phyloP scores from a whole-genome alignment of 345 rosid species.

The Raphanus raphanistrum region DNA sequence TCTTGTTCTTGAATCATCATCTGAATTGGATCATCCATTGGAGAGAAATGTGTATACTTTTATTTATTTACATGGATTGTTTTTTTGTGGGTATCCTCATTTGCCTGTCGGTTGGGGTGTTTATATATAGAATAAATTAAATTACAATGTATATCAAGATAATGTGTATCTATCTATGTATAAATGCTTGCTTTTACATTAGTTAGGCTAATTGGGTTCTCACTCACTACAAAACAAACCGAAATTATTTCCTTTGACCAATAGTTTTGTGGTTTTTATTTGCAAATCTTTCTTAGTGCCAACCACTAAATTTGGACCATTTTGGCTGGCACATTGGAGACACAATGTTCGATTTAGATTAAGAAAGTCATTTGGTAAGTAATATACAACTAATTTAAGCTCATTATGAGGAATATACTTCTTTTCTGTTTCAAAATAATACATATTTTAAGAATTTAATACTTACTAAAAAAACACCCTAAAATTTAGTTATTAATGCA shows the following conservation, averaged over 20 bases:
- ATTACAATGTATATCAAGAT: background rate
- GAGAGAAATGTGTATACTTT: slow-evolving; percentile 2
- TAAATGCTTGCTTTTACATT: background rate
- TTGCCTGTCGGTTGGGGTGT: slow-evolving; percentile 16
- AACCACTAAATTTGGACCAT: slow-evolving; percentile 31
- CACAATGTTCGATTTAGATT: slow-evolving; percentile 4
- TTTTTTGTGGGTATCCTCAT: background rate
- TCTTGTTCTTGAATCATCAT: slow-evolving; percentile 28
- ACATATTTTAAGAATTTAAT: too few species aligned
- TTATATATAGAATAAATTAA: slow-evolving; percentile 16
- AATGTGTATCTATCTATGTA: background rate
- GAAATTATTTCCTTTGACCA: slow-evolving; percentile 3
- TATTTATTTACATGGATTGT: slow-evolving; percentile 11
- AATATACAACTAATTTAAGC: background rate
- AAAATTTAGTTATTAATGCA: too few species aligned
- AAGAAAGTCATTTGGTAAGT: background rate
- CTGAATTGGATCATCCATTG: slow-evolving; percentile 19
- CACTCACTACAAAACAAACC: background rate
- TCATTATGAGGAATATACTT: background rate
- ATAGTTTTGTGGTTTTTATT: background rate
- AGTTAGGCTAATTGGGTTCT: slow-evolving; percentile 10
- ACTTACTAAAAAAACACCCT: too few species aligned
- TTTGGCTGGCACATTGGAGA: slow-evolving; percentile 25
- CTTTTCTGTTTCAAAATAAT: too few species aligned
- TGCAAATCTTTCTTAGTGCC: slow-evolving; percentile 1